Conservation (phyloP, 495 filamentous ascomycete genomes). For the Sphaerosporella brunnea region DNA sequence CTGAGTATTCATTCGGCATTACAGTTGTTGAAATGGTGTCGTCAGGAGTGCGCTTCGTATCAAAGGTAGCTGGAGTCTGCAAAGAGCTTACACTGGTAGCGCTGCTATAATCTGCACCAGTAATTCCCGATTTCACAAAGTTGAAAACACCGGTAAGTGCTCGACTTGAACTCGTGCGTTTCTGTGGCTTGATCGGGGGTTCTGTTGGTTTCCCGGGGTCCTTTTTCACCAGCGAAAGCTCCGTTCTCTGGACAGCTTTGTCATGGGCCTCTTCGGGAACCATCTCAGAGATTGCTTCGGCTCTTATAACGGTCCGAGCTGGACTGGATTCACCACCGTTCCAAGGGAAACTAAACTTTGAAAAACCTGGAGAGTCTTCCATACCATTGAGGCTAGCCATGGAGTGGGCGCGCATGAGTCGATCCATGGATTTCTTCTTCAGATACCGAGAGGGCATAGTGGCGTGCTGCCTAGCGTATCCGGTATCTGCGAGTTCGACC, state of each 20-base stretch:
- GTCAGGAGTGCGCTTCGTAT: no score
- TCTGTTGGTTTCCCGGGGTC: not conserved
- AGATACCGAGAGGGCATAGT: not conserved
- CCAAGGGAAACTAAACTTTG: slow-evolving; percentile 13
- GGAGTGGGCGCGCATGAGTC: not conserved
- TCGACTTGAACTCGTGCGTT: not conserved
- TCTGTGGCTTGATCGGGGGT: not conserved
- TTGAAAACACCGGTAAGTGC: not conserved
- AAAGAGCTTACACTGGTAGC: not conserved
- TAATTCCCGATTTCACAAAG: slow-evolving; percentile 6
- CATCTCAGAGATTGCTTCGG: not conserved
- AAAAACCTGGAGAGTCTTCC: slow-evolving; percentile 1
- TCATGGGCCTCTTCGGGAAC: not conserved
- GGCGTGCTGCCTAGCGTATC: not conserved
- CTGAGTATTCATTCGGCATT: no score
- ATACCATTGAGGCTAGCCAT: not conserved
- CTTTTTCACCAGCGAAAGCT: no score
- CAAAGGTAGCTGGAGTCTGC: no score
- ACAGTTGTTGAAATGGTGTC: no score
- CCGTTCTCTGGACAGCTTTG: not conserved
- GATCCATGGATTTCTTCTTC: not conserved
- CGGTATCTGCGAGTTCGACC: not conserved
- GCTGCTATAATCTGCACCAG: slow-evolving; percentile 1
- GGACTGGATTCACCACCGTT: not conserved
- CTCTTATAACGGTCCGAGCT: not conserved